Conservation (phyloP, 257 asterid genomes). For the Nicotiana benthamiana region DNA sequence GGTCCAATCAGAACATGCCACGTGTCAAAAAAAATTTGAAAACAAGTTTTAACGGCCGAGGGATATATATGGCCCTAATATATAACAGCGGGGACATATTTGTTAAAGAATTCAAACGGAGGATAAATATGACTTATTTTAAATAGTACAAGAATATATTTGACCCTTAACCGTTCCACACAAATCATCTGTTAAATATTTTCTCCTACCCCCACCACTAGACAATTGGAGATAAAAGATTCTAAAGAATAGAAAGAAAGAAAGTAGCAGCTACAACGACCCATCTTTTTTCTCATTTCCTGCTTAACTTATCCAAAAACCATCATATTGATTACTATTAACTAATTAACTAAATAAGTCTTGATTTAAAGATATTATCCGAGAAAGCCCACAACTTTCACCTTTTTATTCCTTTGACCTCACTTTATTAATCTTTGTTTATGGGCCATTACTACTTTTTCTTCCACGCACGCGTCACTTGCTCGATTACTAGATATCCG, state of each 20-base stretch:
- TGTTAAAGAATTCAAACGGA: too few relatives aligned
- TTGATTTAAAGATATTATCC: conserved; percentile 7
- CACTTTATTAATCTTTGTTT: background rate
- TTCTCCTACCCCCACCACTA: conserved; percentile 17
- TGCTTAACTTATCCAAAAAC: conserved; percentile 12
- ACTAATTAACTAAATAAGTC: background rate
- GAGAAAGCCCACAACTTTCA: conserved; percentile 13
- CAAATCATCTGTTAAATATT: background rate
- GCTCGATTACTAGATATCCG: background rate
- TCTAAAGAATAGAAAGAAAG: conserved; percentile 2
- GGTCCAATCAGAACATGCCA: too few relatives aligned
- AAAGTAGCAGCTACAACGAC: background rate
- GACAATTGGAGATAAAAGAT: conserved; percentile 1
- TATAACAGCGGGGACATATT: too few relatives aligned
- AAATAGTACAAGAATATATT: too few relatives aligned
- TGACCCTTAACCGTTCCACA: too few relatives aligned
- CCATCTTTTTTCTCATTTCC: background rate
- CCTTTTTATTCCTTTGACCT: conserved; percentile 16
- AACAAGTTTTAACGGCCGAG: too few relatives aligned
- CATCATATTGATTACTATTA: background rate
- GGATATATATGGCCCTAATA: too few relatives aligned
- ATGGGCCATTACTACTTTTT: background rate
- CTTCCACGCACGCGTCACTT: background rate
- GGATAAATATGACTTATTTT: too few relatives aligned
- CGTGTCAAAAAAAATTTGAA: too few relatives aligned